Evolutionary conservation across 148 eudicot species (phyloP).

Genomic region (Heliamphora exappendiculata): DNA sequence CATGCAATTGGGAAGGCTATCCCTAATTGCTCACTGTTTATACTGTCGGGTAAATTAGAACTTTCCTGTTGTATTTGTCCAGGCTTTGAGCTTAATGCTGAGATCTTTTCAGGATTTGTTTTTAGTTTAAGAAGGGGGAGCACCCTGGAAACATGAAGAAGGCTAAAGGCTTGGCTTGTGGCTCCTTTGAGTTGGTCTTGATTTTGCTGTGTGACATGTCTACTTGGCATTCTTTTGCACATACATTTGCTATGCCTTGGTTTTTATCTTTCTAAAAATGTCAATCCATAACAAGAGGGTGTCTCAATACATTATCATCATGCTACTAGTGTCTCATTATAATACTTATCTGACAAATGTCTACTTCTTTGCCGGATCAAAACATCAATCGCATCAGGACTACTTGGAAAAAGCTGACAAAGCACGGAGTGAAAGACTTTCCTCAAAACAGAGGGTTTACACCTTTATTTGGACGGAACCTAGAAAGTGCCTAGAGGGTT

Average conservation of each 20-base stretch:
- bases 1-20: no score
- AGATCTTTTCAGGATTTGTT: background rate
- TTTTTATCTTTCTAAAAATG: background rate
- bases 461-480: background rate
- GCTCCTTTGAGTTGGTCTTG: background rate
- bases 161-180: background rate
- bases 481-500: background rate
- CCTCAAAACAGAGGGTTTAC: conserved; percentile 19
- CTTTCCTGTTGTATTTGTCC: background rate
- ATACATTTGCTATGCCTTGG: background rate
- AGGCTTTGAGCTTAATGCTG: background rate
- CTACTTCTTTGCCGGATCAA: conserved; percentile 39
- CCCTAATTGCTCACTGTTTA: background rate
- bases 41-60: background rate
- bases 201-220: background rate
- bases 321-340: background rate
- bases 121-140: no score
- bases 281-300: background rate
- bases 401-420: conserved; percentile 69
- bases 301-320: background rate
- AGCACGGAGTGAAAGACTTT: conserved; percentile 58
- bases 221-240: background rate
- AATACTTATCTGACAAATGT: background rate
- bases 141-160: background rate
- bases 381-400: conserved; percentile 72